Evolutionary conservation across 306 rosid species (phyloP).

Genomic region (Sophora flavescens): DNA sequence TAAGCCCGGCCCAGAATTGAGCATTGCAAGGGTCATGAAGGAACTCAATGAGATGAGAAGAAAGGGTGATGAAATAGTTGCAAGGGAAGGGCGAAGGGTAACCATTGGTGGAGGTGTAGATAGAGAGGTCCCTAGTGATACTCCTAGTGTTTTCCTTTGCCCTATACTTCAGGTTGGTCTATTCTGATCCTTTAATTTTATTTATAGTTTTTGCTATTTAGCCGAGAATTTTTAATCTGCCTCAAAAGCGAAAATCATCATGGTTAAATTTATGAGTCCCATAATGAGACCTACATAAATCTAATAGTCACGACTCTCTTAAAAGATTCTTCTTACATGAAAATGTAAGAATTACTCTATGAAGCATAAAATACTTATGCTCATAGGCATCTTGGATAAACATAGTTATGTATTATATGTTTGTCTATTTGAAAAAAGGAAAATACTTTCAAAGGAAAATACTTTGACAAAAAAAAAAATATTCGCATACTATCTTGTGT

Average conservation of each 20-base stretch:
- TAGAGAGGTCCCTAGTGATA: conserved; percentile 48
- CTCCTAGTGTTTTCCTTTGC: conserved; percentile 70
- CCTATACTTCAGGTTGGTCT: conserved; percentile 76
- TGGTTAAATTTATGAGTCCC: too few relatives aligned
- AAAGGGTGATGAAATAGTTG: conserved; percentile 57
- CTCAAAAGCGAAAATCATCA: too few relatives aligned
- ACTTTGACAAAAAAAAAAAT: too few relatives aligned
- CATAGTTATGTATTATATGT: too few relatives aligned
- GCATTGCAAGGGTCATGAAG: conserved; percentile 53
- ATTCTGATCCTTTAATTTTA: background rate
- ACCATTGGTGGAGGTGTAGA: conserved; percentile 38
- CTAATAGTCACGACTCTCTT: background rate
- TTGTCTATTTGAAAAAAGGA: too few relatives aligned
- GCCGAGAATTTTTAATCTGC: too few relatives aligned
- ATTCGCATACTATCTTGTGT: too few relatives aligned
- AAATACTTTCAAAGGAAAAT: too few relatives aligned
- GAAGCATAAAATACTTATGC: too few relatives aligned
- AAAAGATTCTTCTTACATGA: too few relatives aligned
- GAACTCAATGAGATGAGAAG: conserved; percentile 68
- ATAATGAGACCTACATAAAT: too few relatives aligned
- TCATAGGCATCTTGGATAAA: too few relatives aligned
- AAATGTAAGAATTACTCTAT: background rate
- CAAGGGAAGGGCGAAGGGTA: conserved; percentile 35
- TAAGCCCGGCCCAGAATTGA: conserved; percentile 42
- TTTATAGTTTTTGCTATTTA: background rate